Conservation (phyloP, 1,284 basidiomycete species). For the Vanrija sp. region DNA sequence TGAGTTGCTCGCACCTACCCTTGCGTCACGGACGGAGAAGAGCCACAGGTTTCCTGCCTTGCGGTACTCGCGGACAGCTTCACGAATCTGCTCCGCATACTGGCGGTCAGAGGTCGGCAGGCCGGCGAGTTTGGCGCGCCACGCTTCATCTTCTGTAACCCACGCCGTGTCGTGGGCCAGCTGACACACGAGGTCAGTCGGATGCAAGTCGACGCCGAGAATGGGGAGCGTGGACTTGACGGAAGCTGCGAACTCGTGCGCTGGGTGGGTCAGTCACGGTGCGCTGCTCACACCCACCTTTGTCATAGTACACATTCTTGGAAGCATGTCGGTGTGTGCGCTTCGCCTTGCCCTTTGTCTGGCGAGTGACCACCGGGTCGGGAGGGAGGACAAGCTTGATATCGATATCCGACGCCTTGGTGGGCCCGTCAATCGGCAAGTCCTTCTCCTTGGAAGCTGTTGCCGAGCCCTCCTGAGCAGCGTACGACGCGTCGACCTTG, state of each 20-base stretch:
- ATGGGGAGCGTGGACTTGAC: conserved; percentile 39
- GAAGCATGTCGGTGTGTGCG: conserved; percentile 41
- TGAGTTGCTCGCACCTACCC: conserved; percentile 4
- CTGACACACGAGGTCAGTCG: conserved; percentile 28
- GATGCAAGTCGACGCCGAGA: conserved; percentile 38
- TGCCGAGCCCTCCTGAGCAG: conserved; percentile 29
- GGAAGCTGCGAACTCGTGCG: conserved; percentile 33
- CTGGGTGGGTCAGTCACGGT: conserved; percentile 9
- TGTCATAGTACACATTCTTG: conserved; percentile 47
- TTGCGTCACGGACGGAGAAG: conserved; percentile 54
- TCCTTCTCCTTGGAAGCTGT: conserved; percentile 15
- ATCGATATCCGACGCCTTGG: conserved; percentile 24
- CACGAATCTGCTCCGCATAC: conserved; percentile 34
- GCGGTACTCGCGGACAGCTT: conserved; percentile 19
- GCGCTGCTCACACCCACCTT: conserved; percentile 17
- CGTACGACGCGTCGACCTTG: conserved; percentile 43
- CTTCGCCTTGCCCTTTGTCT: conserved; percentile 31
- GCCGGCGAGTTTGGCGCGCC: conserved; percentile 24
- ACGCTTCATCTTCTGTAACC: conserved; percentile 43
- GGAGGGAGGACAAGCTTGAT: conserved; percentile 44
- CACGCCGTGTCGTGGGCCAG: conserved; percentile 37
- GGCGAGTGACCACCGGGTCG: conserved; percentile 34
- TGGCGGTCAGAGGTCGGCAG: conserved; percentile 24
- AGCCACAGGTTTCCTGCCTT: conserved; percentile 51
- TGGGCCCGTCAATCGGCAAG: conserved; percentile 1